Evolutionary conservation across 768 basidiomycete genomes (phyloP).

Genomic region (Leccinum arenicola): DNA sequence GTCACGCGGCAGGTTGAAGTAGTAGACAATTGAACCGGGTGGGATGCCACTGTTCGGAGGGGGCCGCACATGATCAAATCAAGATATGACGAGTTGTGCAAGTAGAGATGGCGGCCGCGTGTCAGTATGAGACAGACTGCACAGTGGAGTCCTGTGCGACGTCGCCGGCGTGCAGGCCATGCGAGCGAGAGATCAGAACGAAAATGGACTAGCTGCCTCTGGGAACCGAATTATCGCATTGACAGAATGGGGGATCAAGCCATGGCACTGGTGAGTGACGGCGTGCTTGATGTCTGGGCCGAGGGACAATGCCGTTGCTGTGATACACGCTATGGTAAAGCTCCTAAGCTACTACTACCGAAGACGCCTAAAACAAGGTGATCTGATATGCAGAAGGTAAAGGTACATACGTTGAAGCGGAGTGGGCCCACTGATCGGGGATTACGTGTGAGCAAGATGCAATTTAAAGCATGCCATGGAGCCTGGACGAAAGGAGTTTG

Average conservation of each 20-base stretch:
- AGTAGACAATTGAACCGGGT: slow-evolving; percentile 11
- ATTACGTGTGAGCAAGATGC: slow-evolving; percentile 27
- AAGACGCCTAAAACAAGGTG: slow-evolving; percentile 17
- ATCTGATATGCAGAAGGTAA: slow-evolving; percentile 17
- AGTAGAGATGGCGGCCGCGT: slow-evolving; percentile 1
- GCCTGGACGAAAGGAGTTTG: slow-evolving; percentile 13
- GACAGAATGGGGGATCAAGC: slow-evolving; percentile 21
- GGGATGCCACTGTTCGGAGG: not conserved
- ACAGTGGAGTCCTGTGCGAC: slow-evolving; percentile 8
- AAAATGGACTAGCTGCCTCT: slow-evolving; percentile 13
- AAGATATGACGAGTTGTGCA: slow-evolving; percentile 4
- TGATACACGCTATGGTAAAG: slow-evolving; percentile 2
- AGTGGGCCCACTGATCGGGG: slow-evolving; percentile 16
- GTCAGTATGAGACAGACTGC: slow-evolving; percentile 21
- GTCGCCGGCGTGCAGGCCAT: slow-evolving; percentile 17
- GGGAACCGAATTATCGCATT: slow-evolving; percentile 4
- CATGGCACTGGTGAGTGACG: not conserved
- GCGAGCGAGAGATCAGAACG: slow-evolving; percentile 13
- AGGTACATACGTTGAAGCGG: slow-evolving; percentile 9
- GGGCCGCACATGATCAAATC: slow-evolving; percentile 4
- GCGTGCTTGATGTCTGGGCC: slow-evolving; percentile 4
- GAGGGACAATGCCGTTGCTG: slow-evolving; percentile 19
- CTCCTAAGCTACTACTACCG: slow-evolving; percentile 21
- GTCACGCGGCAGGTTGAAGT: slow-evolving; percentile 20
- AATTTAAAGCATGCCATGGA: not conserved